A percentile compares a stretch with the other conserved stretches of the same genome.
Evolutionary conservation across 768 basidiomycete genomes (phyloP).

Genomic region (Mycena capillaripes): DNA sequence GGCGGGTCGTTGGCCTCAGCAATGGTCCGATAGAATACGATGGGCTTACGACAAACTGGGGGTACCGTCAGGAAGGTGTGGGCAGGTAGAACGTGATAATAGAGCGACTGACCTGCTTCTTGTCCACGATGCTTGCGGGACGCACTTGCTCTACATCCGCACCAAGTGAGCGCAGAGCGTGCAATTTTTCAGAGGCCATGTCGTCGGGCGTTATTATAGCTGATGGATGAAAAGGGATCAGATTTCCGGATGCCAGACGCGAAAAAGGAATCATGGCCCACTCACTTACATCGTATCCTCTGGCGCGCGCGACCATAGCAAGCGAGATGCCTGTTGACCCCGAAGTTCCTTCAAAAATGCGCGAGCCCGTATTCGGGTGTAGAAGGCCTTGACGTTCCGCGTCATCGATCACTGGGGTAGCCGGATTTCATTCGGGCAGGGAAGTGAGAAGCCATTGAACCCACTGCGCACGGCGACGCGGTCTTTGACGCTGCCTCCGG

Average conservation of each 20-base stretch:
- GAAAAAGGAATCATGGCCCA: conserved; percentile 29
- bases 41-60: conserved; percentile 73
- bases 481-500: conserved; percentile 98
- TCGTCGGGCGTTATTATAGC: conserved; percentile 94
- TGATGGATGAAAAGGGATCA: conserved; percentile 42
- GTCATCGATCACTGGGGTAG: conserved; percentile 86
- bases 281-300: conserved; percentile 91
- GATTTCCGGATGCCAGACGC: neutral
- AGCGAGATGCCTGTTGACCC: conserved; percentile 97
- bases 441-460: conserved; percentile 36
- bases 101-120: conserved; percentile 79
- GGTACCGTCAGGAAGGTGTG: conserved; percentile 6
- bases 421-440: neutral
- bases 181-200: conserved; percentile 92
- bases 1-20: neutral
- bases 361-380: conserved; percentile 88
- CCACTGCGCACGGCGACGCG: conserved; percentile 93
- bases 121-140: conserved; percentile 97
- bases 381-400: conserved; percentile 89
- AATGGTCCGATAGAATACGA: neutral
- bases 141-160: conserved; percentile 91
- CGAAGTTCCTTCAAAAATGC: conserved; percentile 97
- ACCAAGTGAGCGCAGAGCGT: conserved; percentile 85
- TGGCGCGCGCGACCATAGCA: conserved; percentile 92
- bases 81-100: conserved; percentile 13